A percentile compares a stretch with the other conserved stretches of the same genome.
These are phyloP conservation scores for Wickerhamiella sorbophila DNA, from an alignment of 805 yeast species.

Conservation along the genomic window DNA sequence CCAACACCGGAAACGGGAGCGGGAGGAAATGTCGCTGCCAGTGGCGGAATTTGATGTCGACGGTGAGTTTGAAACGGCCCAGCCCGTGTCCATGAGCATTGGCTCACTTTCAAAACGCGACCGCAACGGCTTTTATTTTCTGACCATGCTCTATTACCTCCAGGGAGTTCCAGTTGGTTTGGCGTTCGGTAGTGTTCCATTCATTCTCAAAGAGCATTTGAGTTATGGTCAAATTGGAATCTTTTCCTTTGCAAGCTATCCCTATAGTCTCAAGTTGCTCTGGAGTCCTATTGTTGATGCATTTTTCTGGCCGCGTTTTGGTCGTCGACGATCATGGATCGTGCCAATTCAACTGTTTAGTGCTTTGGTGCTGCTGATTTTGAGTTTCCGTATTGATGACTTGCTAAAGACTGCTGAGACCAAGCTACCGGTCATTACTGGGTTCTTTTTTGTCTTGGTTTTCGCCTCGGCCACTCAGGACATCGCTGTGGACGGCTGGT, in stretches of 20 bases:
- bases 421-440: conserved; percentile 45
- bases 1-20: conserved; percentile 7
- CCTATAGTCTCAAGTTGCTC: conserved; percentile 76
- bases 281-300: conserved; percentile 98
- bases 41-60: conserved; percentile 7
- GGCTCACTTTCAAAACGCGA: conserved; percentile 31
- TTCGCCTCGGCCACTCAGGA: conserved; percentile 94
- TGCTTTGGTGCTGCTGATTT: conserved; percentile 45
- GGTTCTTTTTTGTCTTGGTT: conserved; percentile 60
- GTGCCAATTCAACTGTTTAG: conserved; percentile 81
- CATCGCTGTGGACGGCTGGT: conserved; percentile 99
- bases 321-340: conserved; percentile 87
- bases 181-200: conserved; percentile 90
- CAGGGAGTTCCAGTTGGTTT: conserved; percentile 97
- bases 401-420: conserved; percentile 35
- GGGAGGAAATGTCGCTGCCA: conserved; percentile 3
- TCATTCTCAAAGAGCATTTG: conserved; percentile 65
- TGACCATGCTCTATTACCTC: conserved; percentile 61
- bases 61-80: not conserved
- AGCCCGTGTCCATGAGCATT: conserved; percentile 14
- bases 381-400: conserved; percentile 46
- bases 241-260: conserved; percentile 85
- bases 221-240: conserved; percentile 82
- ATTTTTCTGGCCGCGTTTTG: conserved; percentile 46
- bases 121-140: conserved; percentile 56